Conservation (phyloP, 2,329 filamentous ascomycete species). For the Penicillium sp. region DNA sequence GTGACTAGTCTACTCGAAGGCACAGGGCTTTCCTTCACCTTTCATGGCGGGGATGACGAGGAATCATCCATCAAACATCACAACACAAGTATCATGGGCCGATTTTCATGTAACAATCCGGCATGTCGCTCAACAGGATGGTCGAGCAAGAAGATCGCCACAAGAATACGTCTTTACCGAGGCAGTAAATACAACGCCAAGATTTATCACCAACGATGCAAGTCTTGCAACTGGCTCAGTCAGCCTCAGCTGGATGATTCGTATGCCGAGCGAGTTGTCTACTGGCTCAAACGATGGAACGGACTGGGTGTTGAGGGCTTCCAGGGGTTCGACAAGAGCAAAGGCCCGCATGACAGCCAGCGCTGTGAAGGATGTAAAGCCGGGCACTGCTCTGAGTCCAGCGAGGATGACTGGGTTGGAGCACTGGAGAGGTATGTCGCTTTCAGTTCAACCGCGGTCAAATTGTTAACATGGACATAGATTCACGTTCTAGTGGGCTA, state of each 20-base stretch:
- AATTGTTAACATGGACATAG: neutral
- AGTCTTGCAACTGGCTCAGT: constrained; percentile 36
- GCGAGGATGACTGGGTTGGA: neutral
- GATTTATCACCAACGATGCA: constrained; percentile 48
- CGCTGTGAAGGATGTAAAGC: constrained; percentile 37
- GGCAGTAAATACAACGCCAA: constrained; percentile 44
- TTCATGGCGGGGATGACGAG: constrained; percentile 33
- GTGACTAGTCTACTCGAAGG: constrained; percentile 33
- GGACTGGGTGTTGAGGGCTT: constrained; percentile 31
- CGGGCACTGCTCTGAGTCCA: constrained; percentile 14
- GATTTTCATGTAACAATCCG: constrained; percentile 40
- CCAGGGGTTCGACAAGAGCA: constrained; percentile 13
- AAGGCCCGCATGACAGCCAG: constrained; percentile 27
- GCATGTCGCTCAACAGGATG: constrained; percentile 36
- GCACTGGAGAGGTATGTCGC: neutral
- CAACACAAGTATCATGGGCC: constrained; percentile 47
- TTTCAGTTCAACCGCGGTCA: neutral
- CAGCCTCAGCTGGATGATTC: constrained; percentile 38
- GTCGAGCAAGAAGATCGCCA: constrained; percentile 45
- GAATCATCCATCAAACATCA: constrained; percentile 26
- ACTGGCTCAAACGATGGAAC: constrained; percentile 46
- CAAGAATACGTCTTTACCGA: constrained; percentile 46
- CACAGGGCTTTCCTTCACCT: constrained; percentile 33
- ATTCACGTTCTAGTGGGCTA: neutral
- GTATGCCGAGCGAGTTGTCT: constrained; percentile 46